A percentile compares a stretch with the other conserved stretches of the same genome.
Conservation (phyloP, 2,329 filamentous ascomycete genomes). For the Ceratocystis smalleyi region DNA sequence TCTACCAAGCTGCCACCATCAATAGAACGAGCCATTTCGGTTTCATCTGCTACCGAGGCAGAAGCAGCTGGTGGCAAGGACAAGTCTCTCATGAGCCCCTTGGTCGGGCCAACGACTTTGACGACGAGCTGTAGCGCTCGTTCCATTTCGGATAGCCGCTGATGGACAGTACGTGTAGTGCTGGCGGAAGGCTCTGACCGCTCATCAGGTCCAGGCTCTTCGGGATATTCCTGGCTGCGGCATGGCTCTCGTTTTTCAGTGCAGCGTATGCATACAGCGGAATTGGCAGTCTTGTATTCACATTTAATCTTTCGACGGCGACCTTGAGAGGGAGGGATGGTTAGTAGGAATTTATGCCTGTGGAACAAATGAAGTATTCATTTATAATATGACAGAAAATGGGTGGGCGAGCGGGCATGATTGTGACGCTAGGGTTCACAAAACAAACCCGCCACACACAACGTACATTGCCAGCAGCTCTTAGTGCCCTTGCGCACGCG, state of each 20-base stretch:
- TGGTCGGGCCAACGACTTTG: conserved; percentile 4
- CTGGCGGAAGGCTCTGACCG: conserved; percentile 7
- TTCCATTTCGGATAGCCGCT: conserved; percentile 15
- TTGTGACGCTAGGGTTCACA: neutral
- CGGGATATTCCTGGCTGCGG: conserved; percentile 33
- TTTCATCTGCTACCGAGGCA: neutral
- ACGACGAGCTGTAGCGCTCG: conserved; percentile 11
- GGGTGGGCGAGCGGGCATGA: no score
- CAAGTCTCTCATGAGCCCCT: neutral
- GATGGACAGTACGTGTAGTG: conserved; percentile 10
- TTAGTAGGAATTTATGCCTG: neutral
- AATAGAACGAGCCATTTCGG: neutral
- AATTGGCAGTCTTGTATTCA: conserved; percentile 28
- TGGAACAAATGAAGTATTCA: no score
- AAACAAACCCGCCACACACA: neutral
- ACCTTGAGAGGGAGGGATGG: conserved; percentile 18
- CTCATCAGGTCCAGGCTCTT: conserved; percentile 20
- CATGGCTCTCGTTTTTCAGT: conserved; percentile 29
- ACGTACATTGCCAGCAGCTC: conserved; percentile 45
- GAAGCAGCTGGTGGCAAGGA: neutral
- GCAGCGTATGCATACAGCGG: conserved; percentile 33
- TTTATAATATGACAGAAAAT: no score
- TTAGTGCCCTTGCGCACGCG: conserved; percentile 38
- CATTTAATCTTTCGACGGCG: conserved; percentile 38
- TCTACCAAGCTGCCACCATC: neutral